A percentile compares a stretch with the other conserved stretches of the same genome.
Evolutionary conservation across 129 eudicot genomes (phyloP).

Genomic region (Tagetes erecta): DNA sequence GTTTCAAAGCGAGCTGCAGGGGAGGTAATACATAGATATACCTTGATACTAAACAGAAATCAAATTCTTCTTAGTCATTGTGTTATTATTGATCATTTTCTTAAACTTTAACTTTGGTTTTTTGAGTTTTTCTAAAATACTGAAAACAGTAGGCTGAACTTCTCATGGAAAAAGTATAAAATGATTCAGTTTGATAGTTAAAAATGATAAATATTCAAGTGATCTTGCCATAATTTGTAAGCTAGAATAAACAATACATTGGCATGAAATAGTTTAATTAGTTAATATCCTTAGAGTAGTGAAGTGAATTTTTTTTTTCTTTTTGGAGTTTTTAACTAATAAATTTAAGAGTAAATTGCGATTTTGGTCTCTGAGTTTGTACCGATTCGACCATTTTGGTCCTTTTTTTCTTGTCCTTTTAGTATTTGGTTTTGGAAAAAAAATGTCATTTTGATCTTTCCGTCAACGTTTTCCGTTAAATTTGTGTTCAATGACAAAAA

Average conservation of each 20-base stretch:
- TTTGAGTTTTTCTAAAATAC: neutral
- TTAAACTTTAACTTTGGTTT: too few relatives aligned
- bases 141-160: neutral
- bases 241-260: neutral
- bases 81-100: neutral
- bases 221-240: neutral
- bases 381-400: too few relatives aligned
- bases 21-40: conserved; percentile 48
- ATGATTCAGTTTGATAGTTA: neutral
- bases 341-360: neutral
- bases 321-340: neutral
- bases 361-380: too few relatives aligned
- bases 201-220: neutral
- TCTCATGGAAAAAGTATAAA: too few relatives aligned
- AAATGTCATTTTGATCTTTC: too few relatives aligned
- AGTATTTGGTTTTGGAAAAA: too few relatives aligned
- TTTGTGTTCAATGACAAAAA: too few relatives aligned
- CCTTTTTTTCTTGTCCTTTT: too few relatives aligned
- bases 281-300: neutral
- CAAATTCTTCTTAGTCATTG: neutral
- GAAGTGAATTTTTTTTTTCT: conserved; percentile 1
- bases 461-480: too few relatives aligned
- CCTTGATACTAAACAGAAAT: neutral
- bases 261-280: neutral
- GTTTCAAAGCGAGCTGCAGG: conserved; percentile 91